A percentile compares a stretch with the other conserved stretches of the same genome.
Conservation (phyloP, 2,329 filamentous ascomycete genomes). For the Colletotrichum orbiculare region DNA sequence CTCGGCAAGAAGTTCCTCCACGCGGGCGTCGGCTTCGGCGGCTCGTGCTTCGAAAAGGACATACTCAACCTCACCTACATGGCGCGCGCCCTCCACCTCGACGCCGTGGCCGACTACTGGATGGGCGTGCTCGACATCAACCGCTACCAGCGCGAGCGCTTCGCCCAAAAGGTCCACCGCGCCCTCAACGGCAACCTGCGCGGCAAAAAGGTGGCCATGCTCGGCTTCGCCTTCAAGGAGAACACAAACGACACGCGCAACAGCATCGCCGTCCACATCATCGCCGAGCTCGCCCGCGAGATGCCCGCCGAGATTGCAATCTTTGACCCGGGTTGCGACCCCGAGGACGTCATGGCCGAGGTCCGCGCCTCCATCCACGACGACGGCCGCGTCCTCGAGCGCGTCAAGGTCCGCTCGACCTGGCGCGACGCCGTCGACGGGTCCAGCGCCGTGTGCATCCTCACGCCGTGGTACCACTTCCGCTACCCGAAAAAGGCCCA, state of each 20-base stretch:
- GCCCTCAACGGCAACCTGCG: slow-evolving; percentile 75
- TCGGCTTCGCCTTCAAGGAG: slow-evolving; percentile 85
- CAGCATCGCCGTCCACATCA: slow-evolving; percentile 74
- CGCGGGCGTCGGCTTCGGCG: slow-evolving; percentile 81
- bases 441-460: slow-evolving; percentile 57
- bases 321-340: slow-evolving; percentile 74
- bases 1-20: slow-evolving; percentile 81
- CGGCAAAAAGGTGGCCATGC: slow-evolving; percentile 76
- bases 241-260: slow-evolving; percentile 81
- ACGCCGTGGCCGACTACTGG: slow-evolving; percentile 82
- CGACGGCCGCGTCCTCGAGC: slow-evolving; percentile 63
- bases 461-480: slow-evolving; percentile 66
- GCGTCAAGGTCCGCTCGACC: slow-evolving; percentile 64
- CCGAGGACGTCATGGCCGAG: slow-evolving; percentile 61
- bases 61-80: slow-evolving; percentile 79
- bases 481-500: slow-evolving; percentile 44
- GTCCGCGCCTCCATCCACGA: slow-evolving; percentile 61
- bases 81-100: slow-evolving; percentile 74
- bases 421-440: slow-evolving; percentile 38
- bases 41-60: slow-evolving; percentile 86
- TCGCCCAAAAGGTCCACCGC: slow-evolving; percentile 72
- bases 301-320: slow-evolving; percentile 72
- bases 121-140: slow-evolving; percentile 79
- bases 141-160: slow-evolving; percentile 77
- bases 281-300: slow-evolving; percentile 74